phyloP scores from a whole-genome alignment of 108 stramenopile genomes.

The Parietichytrium sp. region DNA sequence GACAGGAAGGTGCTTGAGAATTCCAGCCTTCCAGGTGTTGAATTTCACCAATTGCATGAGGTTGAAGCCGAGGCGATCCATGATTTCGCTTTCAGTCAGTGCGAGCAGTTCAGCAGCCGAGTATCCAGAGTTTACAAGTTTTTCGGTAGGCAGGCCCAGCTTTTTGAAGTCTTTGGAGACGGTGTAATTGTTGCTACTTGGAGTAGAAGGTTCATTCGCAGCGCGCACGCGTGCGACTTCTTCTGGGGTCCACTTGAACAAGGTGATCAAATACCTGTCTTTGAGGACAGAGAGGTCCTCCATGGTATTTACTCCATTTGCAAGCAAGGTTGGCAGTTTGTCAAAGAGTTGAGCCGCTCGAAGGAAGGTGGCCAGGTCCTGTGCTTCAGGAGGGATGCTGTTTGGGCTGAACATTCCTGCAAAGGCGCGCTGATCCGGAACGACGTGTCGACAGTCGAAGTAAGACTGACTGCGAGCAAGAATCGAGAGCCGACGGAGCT shows the following conservation, averaged over 20 bases:
- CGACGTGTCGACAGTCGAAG: not conserved
- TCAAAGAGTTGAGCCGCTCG: not conserved
- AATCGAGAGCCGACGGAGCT: not conserved
- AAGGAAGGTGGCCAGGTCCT: not conserved
- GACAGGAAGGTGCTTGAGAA: not conserved
- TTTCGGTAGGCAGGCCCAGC: not conserved
- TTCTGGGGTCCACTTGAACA: not conserved
- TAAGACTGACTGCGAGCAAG: not conserved
- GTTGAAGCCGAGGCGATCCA: not conserved
- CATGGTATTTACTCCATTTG: not conserved
- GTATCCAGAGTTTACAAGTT: not conserved
- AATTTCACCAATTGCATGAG: not conserved
- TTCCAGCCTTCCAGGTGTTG: not conserved
- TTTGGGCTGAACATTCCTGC: not conserved
- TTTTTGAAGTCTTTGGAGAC: slow-evolving; percentile 3
- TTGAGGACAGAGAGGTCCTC: not conserved
- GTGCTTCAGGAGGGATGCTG: not conserved
- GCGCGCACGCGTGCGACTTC: not conserved
- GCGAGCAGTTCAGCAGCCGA: not conserved
- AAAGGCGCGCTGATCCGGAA: not conserved
- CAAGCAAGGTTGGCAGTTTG: not conserved
- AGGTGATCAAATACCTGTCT: not conserved
- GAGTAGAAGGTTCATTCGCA: not conserved
- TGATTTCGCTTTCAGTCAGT: not conserved
- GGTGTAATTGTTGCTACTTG: not conserved